Conservation (phyloP, 257 asterid genomes). For the Penstemon newberryi region DNA sequence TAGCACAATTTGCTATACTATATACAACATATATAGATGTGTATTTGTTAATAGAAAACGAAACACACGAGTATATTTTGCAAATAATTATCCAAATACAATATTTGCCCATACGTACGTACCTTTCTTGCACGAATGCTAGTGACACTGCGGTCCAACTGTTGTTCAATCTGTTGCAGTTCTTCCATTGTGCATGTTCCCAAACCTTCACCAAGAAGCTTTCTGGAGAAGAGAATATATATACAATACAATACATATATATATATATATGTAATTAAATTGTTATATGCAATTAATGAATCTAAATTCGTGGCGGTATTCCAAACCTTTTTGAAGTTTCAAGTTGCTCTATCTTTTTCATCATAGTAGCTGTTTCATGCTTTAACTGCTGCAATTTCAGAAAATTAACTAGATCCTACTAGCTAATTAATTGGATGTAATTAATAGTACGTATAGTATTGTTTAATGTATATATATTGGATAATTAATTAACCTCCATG, state of each 20-base stretch:
- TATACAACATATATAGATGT: too few species aligned
- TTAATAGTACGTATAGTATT: not conserved
- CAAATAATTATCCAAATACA: too few species aligned
- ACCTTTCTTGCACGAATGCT: conserved; percentile 80
- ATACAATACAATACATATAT: too few species aligned
- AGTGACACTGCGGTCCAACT: conserved; percentile 67
- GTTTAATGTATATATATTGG: not conserved
- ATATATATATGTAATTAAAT: not conserved
- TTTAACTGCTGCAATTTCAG: conserved; percentile 44
- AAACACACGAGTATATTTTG: too few species aligned
- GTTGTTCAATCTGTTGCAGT: conserved; percentile 75
- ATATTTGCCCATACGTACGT: not conserved
- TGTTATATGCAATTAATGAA: too few species aligned
- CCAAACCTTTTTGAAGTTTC: conserved; percentile 40
- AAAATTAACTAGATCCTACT: not conserved
- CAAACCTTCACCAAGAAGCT: conserved; percentile 78
- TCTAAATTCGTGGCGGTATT: not conserved
- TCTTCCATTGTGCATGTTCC: conserved; percentile 66
- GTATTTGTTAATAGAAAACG: too few species aligned
- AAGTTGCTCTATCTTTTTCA: conserved; percentile 77
- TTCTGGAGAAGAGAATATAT: conserved; percentile 36
- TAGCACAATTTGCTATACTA: too few species aligned
- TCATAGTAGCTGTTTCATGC: conserved; percentile 68
- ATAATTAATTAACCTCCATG: conserved; percentile 39
- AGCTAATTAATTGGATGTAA: not conserved